These are phyloP conservation scores for Arachis monticola DNA, from an alignment of 331 rosid species.

Conservation along the genomic window DNA sequence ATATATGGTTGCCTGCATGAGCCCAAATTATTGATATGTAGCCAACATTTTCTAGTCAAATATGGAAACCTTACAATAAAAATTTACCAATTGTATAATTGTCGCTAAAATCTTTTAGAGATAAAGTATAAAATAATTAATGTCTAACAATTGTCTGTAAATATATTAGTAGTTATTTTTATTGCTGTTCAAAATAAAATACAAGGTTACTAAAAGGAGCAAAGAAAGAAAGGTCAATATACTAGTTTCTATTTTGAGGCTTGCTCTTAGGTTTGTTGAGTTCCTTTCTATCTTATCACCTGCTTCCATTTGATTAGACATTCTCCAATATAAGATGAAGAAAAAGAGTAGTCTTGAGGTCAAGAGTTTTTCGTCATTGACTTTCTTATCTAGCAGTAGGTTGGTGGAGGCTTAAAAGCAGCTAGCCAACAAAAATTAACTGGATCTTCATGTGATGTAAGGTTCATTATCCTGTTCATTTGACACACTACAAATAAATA, in stretches of 20 bases:
- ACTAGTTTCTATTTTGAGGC: constrained; percentile 38
- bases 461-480: constrained; percentile 3
- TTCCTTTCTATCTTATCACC: constrained; percentile 22
- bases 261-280: constrained; percentile 29
- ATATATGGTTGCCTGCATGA: constrained; percentile 1
- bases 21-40: not conserved
- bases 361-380: constrained; percentile 7
- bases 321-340: not conserved
- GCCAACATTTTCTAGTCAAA: constrained; percentile 23
- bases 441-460: constrained; percentile 32
- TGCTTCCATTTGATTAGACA: constrained; percentile 21
- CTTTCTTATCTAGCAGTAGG: constrained; percentile 1
- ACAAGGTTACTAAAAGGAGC: no score
- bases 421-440: constrained; percentile 36
- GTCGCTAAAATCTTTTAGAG: no score
- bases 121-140: no score
- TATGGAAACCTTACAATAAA: not conserved
- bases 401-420: constrained; percentile 38
- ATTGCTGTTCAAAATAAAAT: no score
- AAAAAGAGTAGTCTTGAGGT: not conserved
- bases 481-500: not conserved
- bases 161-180: no score
- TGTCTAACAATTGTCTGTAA: no score
- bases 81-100: no score
- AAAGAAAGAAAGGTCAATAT: not conserved